These are phyloP conservation scores for Suhomyces anneliseae DNA, from an alignment of 1,139 yeast genomes.

Conservation along the genomic window DNA sequence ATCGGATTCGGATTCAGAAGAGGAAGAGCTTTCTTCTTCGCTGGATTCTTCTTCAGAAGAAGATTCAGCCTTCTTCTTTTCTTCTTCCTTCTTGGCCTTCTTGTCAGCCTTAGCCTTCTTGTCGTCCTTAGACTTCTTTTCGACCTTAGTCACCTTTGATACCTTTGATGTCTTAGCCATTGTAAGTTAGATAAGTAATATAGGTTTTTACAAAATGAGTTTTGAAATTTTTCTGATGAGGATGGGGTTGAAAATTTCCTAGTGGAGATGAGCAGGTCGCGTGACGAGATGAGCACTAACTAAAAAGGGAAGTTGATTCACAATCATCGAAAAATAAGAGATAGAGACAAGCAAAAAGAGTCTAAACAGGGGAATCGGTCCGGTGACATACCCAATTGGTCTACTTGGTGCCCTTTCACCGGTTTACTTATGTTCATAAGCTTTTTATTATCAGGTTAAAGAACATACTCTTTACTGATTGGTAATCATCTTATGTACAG, in stretches of 20 bases:
- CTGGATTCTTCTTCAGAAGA: constrained; percentile 17
- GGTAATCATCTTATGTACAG: no score
- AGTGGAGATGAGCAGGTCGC: constrained; percentile 8
- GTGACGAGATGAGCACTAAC: constrained; percentile 6
- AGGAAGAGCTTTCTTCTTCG: constrained; percentile 13
- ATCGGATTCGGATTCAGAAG: constrained; percentile 25
- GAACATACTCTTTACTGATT: no score
- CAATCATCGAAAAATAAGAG: no score
- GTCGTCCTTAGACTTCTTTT: constrained; percentile 28
- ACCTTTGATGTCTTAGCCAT: constrained; percentile 35
- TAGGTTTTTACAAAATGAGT: background rate
- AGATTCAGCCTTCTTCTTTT: constrained; percentile 24
- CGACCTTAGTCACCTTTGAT: constrained; percentile 14
- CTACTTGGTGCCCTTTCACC: no score
- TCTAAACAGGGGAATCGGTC: no score
- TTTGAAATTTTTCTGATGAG: constrained; percentile 2
- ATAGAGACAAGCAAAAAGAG: no score
- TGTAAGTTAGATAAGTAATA: constrained; percentile 7
- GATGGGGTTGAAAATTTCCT: constrained; percentile 6
- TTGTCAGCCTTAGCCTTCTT: constrained; percentile 26
- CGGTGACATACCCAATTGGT: no score
- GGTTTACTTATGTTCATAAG: no score
- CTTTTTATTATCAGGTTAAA: no score
- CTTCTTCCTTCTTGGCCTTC: constrained; percentile 26
- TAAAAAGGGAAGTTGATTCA: background rate